Conservation (phyloP, 192 early-diverging fungal species). For the Podochytrium sp. region DNA sequence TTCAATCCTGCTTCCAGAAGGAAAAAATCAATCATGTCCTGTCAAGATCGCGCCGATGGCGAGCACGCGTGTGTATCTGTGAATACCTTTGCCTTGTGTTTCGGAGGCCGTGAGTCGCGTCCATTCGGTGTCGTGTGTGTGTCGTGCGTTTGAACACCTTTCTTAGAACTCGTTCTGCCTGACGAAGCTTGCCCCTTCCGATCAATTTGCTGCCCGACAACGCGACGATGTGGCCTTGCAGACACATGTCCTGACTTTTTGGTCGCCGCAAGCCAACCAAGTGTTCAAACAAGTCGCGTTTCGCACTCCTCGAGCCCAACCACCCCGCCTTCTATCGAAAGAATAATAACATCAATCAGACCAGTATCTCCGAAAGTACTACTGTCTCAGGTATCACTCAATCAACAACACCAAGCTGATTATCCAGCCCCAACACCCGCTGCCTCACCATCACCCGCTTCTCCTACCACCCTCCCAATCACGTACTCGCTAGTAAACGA, state of each 20-base stretch:
- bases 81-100: slow-evolving; percentile 12
- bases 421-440: not conserved
- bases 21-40: too few relatives aligned
- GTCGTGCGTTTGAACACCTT: too few relatives aligned
- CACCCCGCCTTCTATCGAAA: not conserved
- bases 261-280: not conserved
- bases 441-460: not conserved
- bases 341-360: not conserved
- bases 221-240: slow-evolving; percentile 23
- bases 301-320: not conserved
- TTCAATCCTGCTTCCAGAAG: too few relatives aligned
- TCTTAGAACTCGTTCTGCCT: too few relatives aligned
- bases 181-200: too few relatives aligned
- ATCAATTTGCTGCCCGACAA: slow-evolving; percentile 27
- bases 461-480: not conserved
- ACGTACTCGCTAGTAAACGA: too few relatives aligned
- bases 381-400: not conserved
- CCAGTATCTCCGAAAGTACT: not conserved
- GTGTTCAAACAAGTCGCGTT: not conserved
- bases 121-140: not conserved
- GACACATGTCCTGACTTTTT: not conserved
- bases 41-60: slow-evolving; percentile 3
- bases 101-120: not conserved
- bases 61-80: slow-evolving; percentile 7
- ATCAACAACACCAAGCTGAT: not conserved